Evolutionary conservation across 192 early-diverging fungal species (phyloP).

Genomic region (Spinellus fusiger): DNA sequence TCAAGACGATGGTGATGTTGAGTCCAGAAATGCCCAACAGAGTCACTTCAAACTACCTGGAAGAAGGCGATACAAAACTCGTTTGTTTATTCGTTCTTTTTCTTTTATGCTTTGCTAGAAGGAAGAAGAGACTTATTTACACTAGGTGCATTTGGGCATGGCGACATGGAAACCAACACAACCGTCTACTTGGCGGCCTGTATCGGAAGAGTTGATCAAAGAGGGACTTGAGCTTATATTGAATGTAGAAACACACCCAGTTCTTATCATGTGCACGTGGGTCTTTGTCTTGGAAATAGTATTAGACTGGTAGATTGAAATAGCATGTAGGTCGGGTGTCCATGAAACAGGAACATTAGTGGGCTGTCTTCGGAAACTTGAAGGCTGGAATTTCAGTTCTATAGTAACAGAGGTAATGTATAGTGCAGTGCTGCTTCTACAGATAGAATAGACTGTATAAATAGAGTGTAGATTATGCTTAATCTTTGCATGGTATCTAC

Average conservation of each 20-base stretch:
- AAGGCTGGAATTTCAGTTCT: conserved; percentile 96
- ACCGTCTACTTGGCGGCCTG: conserved; percentile 73
- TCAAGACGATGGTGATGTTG: conserved; percentile 79
- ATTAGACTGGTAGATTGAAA: not conserved
- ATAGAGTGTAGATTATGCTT: not conserved
- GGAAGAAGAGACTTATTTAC: not conserved
- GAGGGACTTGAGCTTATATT: conserved; percentile 87
- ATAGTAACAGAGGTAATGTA: conserved; percentile 90
- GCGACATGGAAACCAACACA: conserved; percentile 62
- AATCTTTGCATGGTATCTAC: not conserved
- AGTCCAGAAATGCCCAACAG: conserved; percentile 78
- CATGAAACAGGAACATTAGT: conserved; percentile 92
- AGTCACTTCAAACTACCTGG: conserved; percentile 66
- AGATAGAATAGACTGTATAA: not conserved
- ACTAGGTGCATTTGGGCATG: conserved; percentile 55
- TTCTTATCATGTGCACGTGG: conserved; percentile 87
- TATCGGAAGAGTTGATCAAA: conserved; percentile 93
- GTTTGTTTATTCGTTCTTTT: conserved; percentile 22
- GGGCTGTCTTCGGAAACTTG: conserved; percentile 88
- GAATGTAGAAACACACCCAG: conserved; percentile 75
- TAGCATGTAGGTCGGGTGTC: conserved; percentile 65
- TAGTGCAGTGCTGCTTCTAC: not conserved
- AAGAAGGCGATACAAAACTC: conserved; percentile 60
- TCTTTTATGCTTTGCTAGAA: conserved; percentile 5
- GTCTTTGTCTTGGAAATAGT: conserved; percentile 8